Percentiles rank a stretch among this genome's conserved stretches.
Evolutionary conservation across 2,329 filamentous ascomycete genomes (phyloP).

Genomic region (Colletotrichum godetiae): DNA sequence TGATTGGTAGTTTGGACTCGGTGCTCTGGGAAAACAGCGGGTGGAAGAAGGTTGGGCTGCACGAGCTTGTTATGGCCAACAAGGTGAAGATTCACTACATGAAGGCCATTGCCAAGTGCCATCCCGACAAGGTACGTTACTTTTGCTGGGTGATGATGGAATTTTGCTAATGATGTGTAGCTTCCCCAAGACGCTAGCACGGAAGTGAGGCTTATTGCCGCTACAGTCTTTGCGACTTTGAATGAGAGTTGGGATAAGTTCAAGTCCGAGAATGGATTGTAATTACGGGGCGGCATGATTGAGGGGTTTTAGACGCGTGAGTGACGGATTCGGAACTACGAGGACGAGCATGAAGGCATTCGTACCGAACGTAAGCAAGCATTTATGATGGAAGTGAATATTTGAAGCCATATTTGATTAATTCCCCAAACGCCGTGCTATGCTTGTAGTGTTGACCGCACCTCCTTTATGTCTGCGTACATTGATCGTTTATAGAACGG

Average conservation of each 20-base stretch:
- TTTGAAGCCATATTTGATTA: constrained; percentile 29
- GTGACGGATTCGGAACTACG: background rate
- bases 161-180: constrained; percentile 48
- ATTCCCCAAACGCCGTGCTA: constrained; percentile 40
- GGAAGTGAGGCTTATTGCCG: constrained; percentile 74
- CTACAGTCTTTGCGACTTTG: constrained; percentile 73
- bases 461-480: background rate
- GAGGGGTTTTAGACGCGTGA: background rate
- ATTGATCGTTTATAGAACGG: background rate
- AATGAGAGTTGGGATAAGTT: constrained; percentile 82
- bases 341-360: background rate
- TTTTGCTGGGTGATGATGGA: background rate
- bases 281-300: constrained; percentile 35
- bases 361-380: background rate
- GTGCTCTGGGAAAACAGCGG: constrained; percentile 93
- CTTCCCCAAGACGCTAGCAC: constrained; percentile 73
- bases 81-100: constrained; percentile 99
- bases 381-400: constrained; percentile 16
- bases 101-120: constrained; percentile 98
- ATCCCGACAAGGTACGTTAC: constrained; percentile 93
- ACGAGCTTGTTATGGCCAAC: constrained; percentile 90
- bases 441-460: constrained; percentile 25
- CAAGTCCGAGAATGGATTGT: constrained; percentile 75
- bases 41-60: constrained; percentile 97
- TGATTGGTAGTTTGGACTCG: constrained; percentile 86